Evolutionary conservation across 2,329 filamentous ascomycete species (phyloP), one percentile per base, ranked within the genome.

Genomic region (Colletotrichum liriopes): DNA sequence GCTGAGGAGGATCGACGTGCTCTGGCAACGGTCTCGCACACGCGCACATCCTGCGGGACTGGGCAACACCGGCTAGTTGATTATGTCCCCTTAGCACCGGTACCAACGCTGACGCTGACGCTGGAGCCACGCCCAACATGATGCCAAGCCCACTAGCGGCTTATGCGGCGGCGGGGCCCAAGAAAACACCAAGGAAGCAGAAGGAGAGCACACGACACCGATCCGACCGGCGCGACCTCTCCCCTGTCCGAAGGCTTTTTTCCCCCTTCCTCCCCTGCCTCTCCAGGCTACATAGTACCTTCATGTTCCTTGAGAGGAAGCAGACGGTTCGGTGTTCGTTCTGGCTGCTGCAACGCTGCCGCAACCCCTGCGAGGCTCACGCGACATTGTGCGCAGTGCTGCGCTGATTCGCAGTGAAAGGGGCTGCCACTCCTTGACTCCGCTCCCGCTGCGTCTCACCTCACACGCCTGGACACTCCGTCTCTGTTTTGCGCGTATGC

Each of bases 121-220:
- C n/a, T 51, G 55, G 47, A 47, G 62, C 55, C 52, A 54, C 62
- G 35, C 37, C 29, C 35, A 54, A 45, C 32, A 49, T 64, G 59
- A 26, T 55, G 65, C 69, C 69, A 69, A 72, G 69, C 20, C 70
- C 65, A 39, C 52, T 72, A 69, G 69, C 69, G 69, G 65, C 65
- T 64, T 69, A 69, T 69, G 70, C 60, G 32, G 70, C 59, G 59
- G 60, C 47, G 9, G 29, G 59, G 59, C 49, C 32, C 64, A 54
- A 67, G 54, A 37, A 67, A 56, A 55, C 62, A 71, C 55, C 67
- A 61, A 67, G 67, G 56, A 71, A 65, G 20, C 35, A 58, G 63
- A 56, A 71, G 64, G 41, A 58, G 68, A 68, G 69, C 69, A 72
- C 69, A 68, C 69, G 65, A 71, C 68, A 62, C 51, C 18, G 20